A percentile compares a stretch with the other conserved stretches of the same genome.
These are phyloP conservation scores for Mytilinidion resinicola DNA, from an alignment of 495 filamentous ascomycete species.

Conservation along the genomic window DNA sequence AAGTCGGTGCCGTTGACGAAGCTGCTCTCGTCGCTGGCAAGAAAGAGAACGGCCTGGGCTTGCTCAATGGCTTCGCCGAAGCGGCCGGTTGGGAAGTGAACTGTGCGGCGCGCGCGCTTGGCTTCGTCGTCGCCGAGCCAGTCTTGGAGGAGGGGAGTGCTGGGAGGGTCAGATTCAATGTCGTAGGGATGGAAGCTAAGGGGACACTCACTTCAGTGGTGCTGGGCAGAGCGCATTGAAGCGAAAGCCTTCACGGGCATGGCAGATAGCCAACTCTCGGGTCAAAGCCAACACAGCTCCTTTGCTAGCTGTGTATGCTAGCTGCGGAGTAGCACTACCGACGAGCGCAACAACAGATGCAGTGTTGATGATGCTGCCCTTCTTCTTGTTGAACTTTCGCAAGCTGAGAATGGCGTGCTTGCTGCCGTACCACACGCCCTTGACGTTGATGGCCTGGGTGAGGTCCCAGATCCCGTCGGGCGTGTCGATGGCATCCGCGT, in stretches of 20 bases:
- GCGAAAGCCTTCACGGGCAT: constrained; percentile 64
- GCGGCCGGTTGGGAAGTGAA: constrained; percentile 91
- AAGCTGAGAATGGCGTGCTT: constrained; percentile 86
- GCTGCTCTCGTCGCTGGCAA: constrained; percentile 89
- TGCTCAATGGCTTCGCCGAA: constrained; percentile 96
- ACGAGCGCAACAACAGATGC: constrained; percentile 89
- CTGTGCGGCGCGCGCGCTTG: constrained; percentile 79
- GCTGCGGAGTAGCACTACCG: constrained; percentile 86
- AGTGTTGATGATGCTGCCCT: constrained; percentile 86
- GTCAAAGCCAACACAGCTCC: constrained; percentile 78
- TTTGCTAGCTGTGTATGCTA: constrained; percentile 93
- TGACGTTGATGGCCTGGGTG: constrained; percentile 93
- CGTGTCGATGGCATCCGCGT: constrained; percentile 78
- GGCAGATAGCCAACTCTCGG: constrained; percentile 41
- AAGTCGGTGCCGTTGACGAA: constrained; percentile 93
- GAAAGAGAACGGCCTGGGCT: constrained; percentile 86
- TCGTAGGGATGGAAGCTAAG: neutral
- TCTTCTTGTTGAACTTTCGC: constrained; percentile 70
- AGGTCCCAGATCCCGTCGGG: constrained; percentile 91
- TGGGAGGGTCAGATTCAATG: constrained; percentile 20
- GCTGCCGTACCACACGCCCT: constrained; percentile 94
- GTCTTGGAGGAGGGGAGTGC: constrained; percentile 78
- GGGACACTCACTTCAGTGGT: constrained; percentile 63
- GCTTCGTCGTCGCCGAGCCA: constrained; percentile 85
- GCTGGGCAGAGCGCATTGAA: constrained; percentile 93